These are phyloP conservation scores for Sugiyamaella marilandica DNA, from an alignment of 805 yeast species.

Conservation along the genomic window DNA sequence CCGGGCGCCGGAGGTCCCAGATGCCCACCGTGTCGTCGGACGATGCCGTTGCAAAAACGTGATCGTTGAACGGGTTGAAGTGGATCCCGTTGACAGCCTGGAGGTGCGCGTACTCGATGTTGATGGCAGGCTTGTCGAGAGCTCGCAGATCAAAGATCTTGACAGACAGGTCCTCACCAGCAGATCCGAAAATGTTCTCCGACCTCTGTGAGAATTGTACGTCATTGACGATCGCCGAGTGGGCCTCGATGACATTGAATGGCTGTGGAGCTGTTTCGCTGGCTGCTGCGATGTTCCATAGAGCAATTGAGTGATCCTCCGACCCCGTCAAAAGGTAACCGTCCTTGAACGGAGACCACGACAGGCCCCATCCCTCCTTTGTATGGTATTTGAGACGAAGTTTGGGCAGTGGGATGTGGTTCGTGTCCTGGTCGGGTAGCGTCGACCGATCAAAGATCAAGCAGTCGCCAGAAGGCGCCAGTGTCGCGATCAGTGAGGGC, in stretches of 20 bases:
- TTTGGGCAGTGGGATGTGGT: constrained; percentile 3
- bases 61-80: constrained; percentile 45
- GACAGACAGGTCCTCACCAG: constrained; percentile 60
- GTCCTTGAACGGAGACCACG: constrained; percentile 50
- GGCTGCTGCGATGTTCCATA: constrained; percentile 56
- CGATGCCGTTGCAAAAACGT: constrained; percentile 69
- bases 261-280: constrained; percentile 26
- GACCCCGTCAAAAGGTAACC: constrained; percentile 60
- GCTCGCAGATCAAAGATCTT: constrained; percentile 57
- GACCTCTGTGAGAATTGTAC: constrained; percentile 50
- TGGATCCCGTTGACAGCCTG: constrained; percentile 56
- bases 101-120: constrained; percentile 18
- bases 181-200: constrained; percentile 58
- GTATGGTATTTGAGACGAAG: constrained; percentile 40
- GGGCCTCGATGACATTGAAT: constrained; percentile 39
- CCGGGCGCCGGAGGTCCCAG: constrained; percentile 69
- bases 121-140: constrained; percentile 36
- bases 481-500: constrained; percentile 48
- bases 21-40: constrained; percentile 64
- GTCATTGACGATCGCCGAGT: constrained; percentile 60
- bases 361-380: constrained; percentile 64
- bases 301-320: constrained; percentile 63
- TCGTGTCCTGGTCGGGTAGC: constrained; percentile 38
- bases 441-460: constrained; percentile 40
- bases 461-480: constrained; percentile 41